Conservation (phyloP, 2,329 filamentous ascomycete species). For the Trichoderma koningii region DNA sequence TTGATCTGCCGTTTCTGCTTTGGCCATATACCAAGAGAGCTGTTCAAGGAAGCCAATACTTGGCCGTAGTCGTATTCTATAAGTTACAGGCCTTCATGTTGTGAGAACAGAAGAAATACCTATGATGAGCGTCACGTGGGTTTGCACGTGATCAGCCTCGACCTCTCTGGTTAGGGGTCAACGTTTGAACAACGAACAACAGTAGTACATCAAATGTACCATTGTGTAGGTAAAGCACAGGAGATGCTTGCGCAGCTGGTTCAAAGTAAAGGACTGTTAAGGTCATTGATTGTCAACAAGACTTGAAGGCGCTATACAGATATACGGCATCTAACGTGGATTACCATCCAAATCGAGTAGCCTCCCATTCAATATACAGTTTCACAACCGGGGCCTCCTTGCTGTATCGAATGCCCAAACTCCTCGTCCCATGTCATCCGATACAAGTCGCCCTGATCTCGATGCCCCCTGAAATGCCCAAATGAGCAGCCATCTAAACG, state of each 20-base stretch:
- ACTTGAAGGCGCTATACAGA: conserved; percentile 10
- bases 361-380: conserved; percentile 17
- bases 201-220: no score
- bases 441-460: conserved; percentile 29
- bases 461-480: conserved; percentile 30
- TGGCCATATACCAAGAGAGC: no score
- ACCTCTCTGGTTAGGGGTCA: no score
- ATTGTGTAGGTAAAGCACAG: not conserved
- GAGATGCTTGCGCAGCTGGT: not conserved
- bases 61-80: no score
- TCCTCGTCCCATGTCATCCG: conserved; percentile 24
- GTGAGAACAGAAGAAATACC: no score
- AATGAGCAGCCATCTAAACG: conserved; percentile 24
- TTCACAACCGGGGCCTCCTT: conserved; percentile 16
- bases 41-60: no score
- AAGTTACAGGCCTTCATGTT: no score
- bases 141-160: not conserved
- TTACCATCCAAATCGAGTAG: conserved; percentile 9
- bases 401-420: conserved; percentile 22
- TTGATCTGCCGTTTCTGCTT: no score
- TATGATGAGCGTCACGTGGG: not conserved
- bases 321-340: conserved; percentile 10
- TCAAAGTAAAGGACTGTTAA: not conserved
- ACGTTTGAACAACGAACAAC: no score
- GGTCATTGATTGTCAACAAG: not conserved